Evolutionary conservation across 2,329 filamentous ascomycete genomes (phyloP).

Genomic region (Fusarium abutilonis): DNA sequence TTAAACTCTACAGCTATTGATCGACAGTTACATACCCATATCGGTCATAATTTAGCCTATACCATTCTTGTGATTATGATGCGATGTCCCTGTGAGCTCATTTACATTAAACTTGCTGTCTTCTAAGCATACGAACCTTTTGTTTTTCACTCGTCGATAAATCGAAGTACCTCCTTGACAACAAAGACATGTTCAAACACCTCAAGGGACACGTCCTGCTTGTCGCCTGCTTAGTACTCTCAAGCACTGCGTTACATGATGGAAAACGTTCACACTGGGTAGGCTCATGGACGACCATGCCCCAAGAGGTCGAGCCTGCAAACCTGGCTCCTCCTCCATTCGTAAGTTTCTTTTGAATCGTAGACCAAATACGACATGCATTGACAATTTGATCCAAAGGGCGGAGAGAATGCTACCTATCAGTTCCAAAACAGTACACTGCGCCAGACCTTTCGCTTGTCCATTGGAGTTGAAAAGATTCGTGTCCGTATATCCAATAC

Average conservation of each 20-base stretch:
- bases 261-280: conserved; percentile 15
- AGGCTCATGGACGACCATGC: conserved; percentile 32
- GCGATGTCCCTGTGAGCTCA: too few species aligned
- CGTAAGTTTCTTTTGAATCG: conserved; percentile 5
- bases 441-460: conserved; percentile 27
- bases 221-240: conserved; percentile 9
- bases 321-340: conserved; percentile 30
- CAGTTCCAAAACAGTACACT: conserved; percentile 30
- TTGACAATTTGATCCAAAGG: conserved; percentile 1
- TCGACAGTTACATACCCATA: too few species aligned
- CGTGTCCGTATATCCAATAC: conserved; percentile 30
- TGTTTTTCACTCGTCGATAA: too few species aligned
- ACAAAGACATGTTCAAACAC: not conserved
- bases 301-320: conserved; percentile 26
- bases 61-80: too few species aligned
- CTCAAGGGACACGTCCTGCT: conserved; percentile 12
- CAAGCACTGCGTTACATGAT: conserved; percentile 5
- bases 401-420: conserved; percentile 9
- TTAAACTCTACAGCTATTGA: too few species aligned
- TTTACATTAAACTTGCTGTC: too few species aligned
- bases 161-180: too few species aligned
- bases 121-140: too few species aligned
- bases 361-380: not conserved
- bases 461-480: conserved; percentile 17
- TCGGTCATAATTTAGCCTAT: too few species aligned